A percentile compares a stretch with the other conserved stretches of the same genome.
Conservation (phyloP, 2,329 filamentous ascomycete species). For the Nigrograna mackinnonii region DNA sequence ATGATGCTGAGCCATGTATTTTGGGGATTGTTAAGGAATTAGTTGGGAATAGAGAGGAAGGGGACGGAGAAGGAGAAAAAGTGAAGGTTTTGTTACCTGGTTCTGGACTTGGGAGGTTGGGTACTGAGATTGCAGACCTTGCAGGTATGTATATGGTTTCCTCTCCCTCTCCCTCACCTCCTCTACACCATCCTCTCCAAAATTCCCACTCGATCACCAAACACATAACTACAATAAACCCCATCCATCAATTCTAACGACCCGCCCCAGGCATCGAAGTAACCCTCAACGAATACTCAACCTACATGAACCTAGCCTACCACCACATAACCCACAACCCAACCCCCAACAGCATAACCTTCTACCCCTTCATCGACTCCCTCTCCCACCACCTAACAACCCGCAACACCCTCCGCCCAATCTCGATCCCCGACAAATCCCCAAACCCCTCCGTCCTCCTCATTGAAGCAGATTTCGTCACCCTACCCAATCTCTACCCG, state of each 20-base stretch:
- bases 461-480: conserved; percentile 62
- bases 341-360: conserved; percentile 19
- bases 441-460: conserved; percentile 48
- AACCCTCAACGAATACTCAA: conserved; percentile 61
- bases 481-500: conserved; percentile 38
- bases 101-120: not conserved
- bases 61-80: not conserved
- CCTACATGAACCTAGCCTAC: conserved; percentile 61
- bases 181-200: too few species aligned
- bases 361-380: conserved; percentile 60
- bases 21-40: conserved; percentile 23
- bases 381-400: conserved; percentile 51
- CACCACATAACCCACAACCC: conserved; percentile 47
- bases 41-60: not conserved
- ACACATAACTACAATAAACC: too few species aligned
- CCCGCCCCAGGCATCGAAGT: conserved; percentile 58
- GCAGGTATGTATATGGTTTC: not conserved
- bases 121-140: not conserved
- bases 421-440: conserved; percentile 50
- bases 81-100: not conserved
- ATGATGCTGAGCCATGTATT: conserved; percentile 42
- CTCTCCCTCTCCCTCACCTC: too few species aligned
- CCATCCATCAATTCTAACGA: too few species aligned
- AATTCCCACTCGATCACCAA: too few species aligned
- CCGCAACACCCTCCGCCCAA: conserved; percentile 49